These are phyloP conservation scores for Salix dunnii DNA, from an alignment of 345 rosid genomes.

Conservation along the genomic window DNA sequence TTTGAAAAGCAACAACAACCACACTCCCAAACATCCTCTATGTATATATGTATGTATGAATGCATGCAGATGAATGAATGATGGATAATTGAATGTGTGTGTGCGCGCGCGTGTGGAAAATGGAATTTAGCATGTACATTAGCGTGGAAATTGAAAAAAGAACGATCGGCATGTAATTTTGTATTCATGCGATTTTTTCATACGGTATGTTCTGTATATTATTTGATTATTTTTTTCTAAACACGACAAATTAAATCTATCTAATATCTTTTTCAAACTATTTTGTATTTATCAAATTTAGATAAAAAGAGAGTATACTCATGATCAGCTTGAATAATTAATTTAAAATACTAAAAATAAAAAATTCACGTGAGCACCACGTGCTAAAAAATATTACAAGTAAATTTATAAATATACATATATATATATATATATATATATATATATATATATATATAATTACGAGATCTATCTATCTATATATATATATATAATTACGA, in stretches of 20 bases:
- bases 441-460: no score
- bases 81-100: neutral
- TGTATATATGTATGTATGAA: neutral
- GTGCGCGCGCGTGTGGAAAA: neutral
- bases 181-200: neutral
- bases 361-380: no score
- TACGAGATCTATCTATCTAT: neutral
- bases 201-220: neutral
- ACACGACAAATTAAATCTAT: no score
- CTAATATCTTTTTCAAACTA: neutral
- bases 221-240: no score
- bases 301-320: no score
- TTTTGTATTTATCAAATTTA: neutral
- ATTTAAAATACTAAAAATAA: neutral
- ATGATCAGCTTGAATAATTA: no score
- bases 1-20: no score
- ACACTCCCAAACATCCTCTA: no score
- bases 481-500: no score
- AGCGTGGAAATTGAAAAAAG: neutral
- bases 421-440: no score
- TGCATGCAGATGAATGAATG: neutral
- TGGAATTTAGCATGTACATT: neutral
- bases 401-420: no score
- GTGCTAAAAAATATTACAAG: no score
- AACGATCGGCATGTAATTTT: neutral